Evolutionary conservation across 768 basidiomycete species (phyloP).

Genomic region (Pleurotus citrinopileatus): DNA sequence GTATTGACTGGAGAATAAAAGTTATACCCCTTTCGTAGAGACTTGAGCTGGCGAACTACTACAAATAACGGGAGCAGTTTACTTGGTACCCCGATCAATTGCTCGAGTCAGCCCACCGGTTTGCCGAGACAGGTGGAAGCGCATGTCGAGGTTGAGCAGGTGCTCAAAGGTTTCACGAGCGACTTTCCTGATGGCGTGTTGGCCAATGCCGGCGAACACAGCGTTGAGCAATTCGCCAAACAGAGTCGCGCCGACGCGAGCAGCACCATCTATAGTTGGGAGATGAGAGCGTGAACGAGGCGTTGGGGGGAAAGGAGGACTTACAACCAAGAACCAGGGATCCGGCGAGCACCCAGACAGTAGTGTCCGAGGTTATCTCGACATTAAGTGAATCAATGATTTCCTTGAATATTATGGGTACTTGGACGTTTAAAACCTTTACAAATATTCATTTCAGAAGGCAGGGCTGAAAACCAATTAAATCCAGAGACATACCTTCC

Average conservation of each 20-base stretch:
- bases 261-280: constrained; percentile 70
- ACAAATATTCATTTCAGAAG: neutral
- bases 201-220: constrained; percentile 94
- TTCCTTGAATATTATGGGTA: constrained; percentile 93
- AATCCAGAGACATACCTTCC: constrained; percentile 64
- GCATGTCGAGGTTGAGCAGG: constrained; percentile 84
- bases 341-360: constrained; percentile 92
- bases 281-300: constrained; percentile 7
- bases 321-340: constrained; percentile 86
- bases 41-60: neutral
- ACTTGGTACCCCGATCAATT: constrained; percentile 98
- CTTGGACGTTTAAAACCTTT: constrained; percentile 93
- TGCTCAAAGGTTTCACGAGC: constrained; percentile 96
- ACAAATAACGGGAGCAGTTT: constrained; percentile 19
- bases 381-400: constrained; percentile 91
- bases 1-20: constrained; percentile 87
- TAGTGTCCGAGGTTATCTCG: constrained; percentile 65
- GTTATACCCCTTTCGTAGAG: constrained; percentile 76
- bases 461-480: neutral
- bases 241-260: constrained; percentile 85
- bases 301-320: constrained; percentile 26
- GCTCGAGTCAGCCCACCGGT: constrained; percentile 96
- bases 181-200: constrained; percentile 90
- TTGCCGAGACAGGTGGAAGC: constrained; percentile 89
- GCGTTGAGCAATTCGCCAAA: constrained; percentile 94